Base-by-base conservation (phyloP, 257 asterid species). In the Rhazya stricta region DNA sequence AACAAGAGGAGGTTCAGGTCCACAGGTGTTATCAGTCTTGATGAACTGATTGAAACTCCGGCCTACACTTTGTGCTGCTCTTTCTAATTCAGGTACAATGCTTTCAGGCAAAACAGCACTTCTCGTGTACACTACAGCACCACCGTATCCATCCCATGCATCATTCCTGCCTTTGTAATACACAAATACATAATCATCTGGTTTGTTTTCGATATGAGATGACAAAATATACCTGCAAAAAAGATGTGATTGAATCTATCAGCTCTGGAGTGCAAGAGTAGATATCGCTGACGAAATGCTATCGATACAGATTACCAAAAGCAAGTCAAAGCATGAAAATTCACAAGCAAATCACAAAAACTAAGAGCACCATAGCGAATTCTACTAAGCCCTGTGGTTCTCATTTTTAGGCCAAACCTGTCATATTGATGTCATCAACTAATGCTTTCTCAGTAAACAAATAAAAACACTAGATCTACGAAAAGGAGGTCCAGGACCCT, bases 91-190 rank as follows among this genome's bases (percentile, higher is more conserved):
- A 67, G 97, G 94, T n/a, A 92, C 74, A 61, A 94, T 90, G 88
- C 87, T 88, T 77, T 92, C 92, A 0, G 97, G 97, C 79, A 94
- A 72, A 67, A 85, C 88, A 41, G 96, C 75, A 63, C 97, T 90
- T 79, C 97, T 86, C 0, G 99, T 94, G 85, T 94, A 94, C 37
- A 94, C 75, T n/a, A 94, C 93, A 30, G 97, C 86, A 15, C 99
- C 99, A 0, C 97, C 97, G 58, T 94, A 94, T 32, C 99, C 99
- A 53, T 94, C 97, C 97, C 99, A 94, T 23, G 99, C 99, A 9
- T 94, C 99, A 36, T 94, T 94, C 72, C 95, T 77, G 69, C 99
- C 99, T 29, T 88, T 79, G 54, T 90, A 94, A 84, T 94, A 94
- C 32, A 94, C 90, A 77, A 94, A 94, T 81, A 89, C 81, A 76